Base-by-base conservation (phyloP, 2,329 filamentous ascomycete species). In the Penicillium janthinellum region DNA sequence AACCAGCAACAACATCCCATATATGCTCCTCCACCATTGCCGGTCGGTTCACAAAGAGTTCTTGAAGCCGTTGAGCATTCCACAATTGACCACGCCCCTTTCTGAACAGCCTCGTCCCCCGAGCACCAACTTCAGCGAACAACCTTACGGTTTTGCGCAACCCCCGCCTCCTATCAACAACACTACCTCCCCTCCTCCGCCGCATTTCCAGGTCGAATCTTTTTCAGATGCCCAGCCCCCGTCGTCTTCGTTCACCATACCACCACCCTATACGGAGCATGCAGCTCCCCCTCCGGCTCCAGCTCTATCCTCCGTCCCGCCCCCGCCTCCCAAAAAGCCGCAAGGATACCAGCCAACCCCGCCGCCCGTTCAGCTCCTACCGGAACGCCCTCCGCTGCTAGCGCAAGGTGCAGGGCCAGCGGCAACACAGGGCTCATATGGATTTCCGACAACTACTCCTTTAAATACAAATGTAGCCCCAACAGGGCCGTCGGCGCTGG, bases 241-340 rank as follows among this genome's bases (percentile, higher is more conserved):
- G 31, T 56, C 57, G 11, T 38, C 44, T 34, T 61, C 64, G 37
- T 35, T 28, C 14, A 61, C 64, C 20, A 67, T 64, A 51, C 57
- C 64, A 41, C 62, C 65, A 38, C 59, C 70, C 31, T 68, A 73
- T 62, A 61, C 64, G 31, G 17, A 49, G 56, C 35, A 69, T 68
- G 34, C 65, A 65, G n/a, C 48, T 14, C 44, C 50, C 28, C 14
- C 35, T 41, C 49, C 34, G 44, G 54, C 62, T 53, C 58, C 59
- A 39, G 56, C 54, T n/a, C 51, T 15, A 15, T 45, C 42, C 31
- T 20, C 68, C 54, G 59, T 72, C 31, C 72, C 78, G 15, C 76
- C 77, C 14, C 73, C 72, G n/a, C 77, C 76, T 1, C 77, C 78
- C n/a, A 77, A 77, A 28, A 67, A 78, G 42, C 78, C 78, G 25